Evolutionary conservation across 805 yeast genomes (phyloP).

Genomic region (Wickerhamomyces chaumierensis): DNA sequence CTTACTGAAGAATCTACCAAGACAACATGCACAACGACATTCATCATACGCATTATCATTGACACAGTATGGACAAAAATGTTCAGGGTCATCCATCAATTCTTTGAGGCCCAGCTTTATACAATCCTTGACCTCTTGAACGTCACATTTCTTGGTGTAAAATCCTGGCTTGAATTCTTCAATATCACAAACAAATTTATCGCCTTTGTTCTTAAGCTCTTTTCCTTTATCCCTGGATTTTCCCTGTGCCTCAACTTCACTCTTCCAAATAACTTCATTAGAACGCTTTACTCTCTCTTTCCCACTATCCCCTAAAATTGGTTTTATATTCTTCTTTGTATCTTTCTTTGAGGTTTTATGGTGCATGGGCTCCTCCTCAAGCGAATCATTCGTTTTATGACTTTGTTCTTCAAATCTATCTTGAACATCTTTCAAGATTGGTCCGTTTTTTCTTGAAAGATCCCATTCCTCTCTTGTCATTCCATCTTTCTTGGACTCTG

Average conservation of each 20-base stretch:
- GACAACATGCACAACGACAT: conserved; percentile 20
- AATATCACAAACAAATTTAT: conserved; percentile 11
- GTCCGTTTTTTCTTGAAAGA: not conserved
- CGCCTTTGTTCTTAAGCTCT: conserved; percentile 14
- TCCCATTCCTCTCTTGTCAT: not conserved
- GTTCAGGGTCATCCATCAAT: conserved; percentile 13
- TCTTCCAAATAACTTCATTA: not conserved
- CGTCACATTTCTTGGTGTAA: conserved; percentile 13
- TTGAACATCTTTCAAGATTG: not conserved
- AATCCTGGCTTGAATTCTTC: conserved; percentile 14
- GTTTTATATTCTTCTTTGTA: not conserved
- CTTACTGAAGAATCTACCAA: conserved; percentile 16
- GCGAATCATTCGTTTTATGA: not conserved
- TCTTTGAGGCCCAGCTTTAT: conserved; percentile 13
- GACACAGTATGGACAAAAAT: conserved; percentile 18
- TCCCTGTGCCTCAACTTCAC: conserved; percentile 7
- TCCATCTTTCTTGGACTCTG: not conserved
- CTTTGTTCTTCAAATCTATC: not conserved
- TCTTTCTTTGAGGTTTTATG: not conserved
- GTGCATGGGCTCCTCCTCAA: not conserved
- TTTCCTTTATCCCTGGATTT: conserved; percentile 14
- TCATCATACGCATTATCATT: conserved; percentile 18
- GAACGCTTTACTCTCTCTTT: not conserved
- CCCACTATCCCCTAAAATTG: not conserved
- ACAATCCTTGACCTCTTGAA: conserved; percentile 12